phyloP scores from a whole-genome alignment of 2,329 filamentous ascomycete genomes.

The Lizonia empirigonia region DNA sequence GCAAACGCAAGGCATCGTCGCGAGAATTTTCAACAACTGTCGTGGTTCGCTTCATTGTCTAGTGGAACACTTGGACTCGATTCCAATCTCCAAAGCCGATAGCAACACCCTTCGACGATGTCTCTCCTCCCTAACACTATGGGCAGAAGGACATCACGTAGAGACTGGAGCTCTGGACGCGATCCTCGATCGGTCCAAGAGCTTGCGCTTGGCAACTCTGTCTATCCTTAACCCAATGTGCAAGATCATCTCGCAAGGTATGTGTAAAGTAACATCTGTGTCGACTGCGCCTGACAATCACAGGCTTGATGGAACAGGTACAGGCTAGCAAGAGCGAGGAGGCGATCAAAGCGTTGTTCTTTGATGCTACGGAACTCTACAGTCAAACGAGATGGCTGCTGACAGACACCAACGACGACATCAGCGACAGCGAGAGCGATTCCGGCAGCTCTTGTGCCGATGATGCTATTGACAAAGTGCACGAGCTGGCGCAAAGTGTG shows the following conservation, averaged over 20 bases:
- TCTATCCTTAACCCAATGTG: constrained; percentile 20
- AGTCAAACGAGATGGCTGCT: constrained; percentile 22
- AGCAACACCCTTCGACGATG: constrained; percentile 18
- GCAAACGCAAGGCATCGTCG: constrained; percentile 14
- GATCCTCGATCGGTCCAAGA: constrained; percentile 22
- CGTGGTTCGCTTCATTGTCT: constrained; percentile 6
- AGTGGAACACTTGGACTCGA: not conserved
- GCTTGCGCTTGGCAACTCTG: constrained; percentile 19
- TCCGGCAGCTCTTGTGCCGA: constrained; percentile 4
- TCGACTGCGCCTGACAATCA: not conserved
- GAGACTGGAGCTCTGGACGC: constrained; percentile 20
- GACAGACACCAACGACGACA: not conserved
- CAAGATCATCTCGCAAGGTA: constrained; percentile 15
- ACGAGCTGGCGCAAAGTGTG: constrained; percentile 7
- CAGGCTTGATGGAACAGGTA: not conserved
- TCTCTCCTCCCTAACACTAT: constrained; percentile 20
- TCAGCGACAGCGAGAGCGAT: constrained; percentile 10
- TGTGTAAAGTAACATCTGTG: not conserved
- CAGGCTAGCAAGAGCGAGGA: too few relatives aligned
- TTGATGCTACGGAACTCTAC: constrained; percentile 10
- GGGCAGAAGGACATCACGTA: constrained; percentile 23
- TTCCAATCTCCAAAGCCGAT: not conserved
- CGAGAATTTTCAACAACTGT: constrained; percentile 9
- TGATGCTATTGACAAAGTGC: not conserved
- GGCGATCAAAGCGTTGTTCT: not conserved